Conservation (phyloP, 176 grass and related monocot species). For the Metroxylon sagu region DNA sequence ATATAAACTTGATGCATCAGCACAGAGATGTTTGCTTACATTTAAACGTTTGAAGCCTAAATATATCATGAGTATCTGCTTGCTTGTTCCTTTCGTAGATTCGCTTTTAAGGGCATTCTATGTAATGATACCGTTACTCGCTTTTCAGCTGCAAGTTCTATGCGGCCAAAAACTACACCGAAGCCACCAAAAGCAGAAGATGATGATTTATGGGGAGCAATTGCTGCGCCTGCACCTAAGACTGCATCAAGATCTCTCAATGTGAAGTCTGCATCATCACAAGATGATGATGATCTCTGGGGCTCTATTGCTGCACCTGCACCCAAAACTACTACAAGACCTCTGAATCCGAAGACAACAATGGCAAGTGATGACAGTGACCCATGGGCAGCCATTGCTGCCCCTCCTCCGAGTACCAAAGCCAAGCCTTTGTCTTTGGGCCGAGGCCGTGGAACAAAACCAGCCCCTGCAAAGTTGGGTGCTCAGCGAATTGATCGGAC, state of each 20-base stretch:
- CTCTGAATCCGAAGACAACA: slow-evolving; percentile 31
- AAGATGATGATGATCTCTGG: slow-evolving; percentile 65
- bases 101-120: too few relatives aligned
- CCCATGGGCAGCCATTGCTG: slow-evolving; percentile 85
- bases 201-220: slow-evolving; percentile 66
- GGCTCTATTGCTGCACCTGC: slow-evolving; percentile 73
- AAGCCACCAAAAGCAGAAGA: slow-evolving; percentile 54
- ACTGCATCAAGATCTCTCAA: slow-evolving; percentile 34
- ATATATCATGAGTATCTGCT: too few relatives aligned
- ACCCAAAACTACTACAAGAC: slow-evolving; percentile 54
- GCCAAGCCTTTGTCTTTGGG: slow-evolving; percentile 75
- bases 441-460: slow-evolving; percentile 68
- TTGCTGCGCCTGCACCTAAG: slow-evolving; percentile 46
- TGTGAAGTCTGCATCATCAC: slow-evolving; percentile 27
- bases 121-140: too few relatives aligned
- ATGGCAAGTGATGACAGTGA: slow-evolving; percentile 34
- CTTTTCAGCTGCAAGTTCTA: slow-evolving; percentile 40
- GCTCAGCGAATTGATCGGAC: slow-evolving; percentile 80
- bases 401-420: slow-evolving; percentile 71
- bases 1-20: too few relatives aligned
- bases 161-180: slow-evolving; percentile 29
- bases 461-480: slow-evolving; percentile 69
- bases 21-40: too few relatives aligned
- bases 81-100: too few relatives aligned
- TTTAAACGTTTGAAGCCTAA: too few relatives aligned